phyloP scores from a whole-genome alignment of 208 protist genomes.

The Herpetomonas tarakana region DNA sequence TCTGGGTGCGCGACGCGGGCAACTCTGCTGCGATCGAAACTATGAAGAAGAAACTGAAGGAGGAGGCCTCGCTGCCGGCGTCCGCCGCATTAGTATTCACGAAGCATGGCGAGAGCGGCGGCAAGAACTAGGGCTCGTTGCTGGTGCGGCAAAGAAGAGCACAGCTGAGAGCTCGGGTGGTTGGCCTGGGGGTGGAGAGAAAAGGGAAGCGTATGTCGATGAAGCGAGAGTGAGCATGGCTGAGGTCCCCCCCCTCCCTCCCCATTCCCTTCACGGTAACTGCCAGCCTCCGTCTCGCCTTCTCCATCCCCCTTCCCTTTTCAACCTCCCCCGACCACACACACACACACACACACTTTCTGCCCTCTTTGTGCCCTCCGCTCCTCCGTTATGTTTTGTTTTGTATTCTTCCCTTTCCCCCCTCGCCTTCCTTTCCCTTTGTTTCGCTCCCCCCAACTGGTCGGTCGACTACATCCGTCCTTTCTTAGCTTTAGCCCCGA shows the following conservation, averaged over 20 bases:
- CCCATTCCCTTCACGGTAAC: too few relatives aligned
- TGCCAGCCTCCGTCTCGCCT: too few relatives aligned
- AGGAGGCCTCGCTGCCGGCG: conserved; percentile 31
- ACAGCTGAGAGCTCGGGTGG: too few relatives aligned
- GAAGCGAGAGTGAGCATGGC: too few relatives aligned
- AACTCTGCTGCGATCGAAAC: conserved; percentile 41
- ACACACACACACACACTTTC: not conserved
- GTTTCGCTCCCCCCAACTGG: too few relatives aligned
- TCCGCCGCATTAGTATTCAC: conserved; percentile 47
- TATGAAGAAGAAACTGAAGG: conserved; percentile 46
- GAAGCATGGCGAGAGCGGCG: conserved; percentile 50
- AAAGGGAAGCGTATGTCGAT: too few relatives aligned
- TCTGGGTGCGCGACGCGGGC: conserved; percentile 64
- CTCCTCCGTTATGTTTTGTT: conserved; percentile 1
- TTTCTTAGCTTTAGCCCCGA: too few relatives aligned
- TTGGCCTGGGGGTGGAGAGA: too few relatives aligned
- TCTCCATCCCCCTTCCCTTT: too few relatives aligned
- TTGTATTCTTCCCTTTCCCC: not conserved
- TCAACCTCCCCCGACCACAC: not conserved
- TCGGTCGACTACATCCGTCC: too few relatives aligned
- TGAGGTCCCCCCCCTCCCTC: too few relatives aligned
- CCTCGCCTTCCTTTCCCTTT: conserved; percentile 5
- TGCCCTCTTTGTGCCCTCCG: not conserved
- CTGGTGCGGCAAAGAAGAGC: too few relatives aligned
- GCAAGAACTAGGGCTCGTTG: not conserved